Conservation (phyloP, 2,329 filamentous ascomycete species). For the Trichoderma hamatum region DNA sequence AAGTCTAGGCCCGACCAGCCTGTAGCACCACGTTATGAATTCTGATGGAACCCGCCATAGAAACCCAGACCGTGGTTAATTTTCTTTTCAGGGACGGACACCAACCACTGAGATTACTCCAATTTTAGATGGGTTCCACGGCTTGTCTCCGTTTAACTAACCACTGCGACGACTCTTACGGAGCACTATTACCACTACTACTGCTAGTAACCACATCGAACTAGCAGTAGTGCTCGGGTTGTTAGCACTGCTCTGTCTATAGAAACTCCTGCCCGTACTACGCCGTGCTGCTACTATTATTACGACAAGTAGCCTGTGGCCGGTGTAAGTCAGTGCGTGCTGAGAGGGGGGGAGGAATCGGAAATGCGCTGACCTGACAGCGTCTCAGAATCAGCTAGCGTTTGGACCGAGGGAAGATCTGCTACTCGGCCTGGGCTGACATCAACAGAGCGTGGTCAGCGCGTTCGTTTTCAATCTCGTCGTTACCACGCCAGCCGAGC, state of each 20-base stretch:
- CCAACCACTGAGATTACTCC: slow-evolving; percentile 20
- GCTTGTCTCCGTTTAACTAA: slow-evolving; percentile 8
- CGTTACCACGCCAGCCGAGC: slow-evolving; percentile 14
- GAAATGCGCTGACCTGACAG: slow-evolving; percentile 21
- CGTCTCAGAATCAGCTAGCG: slow-evolving; percentile 21
- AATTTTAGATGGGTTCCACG: slow-evolving; percentile 26
- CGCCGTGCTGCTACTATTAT: background rate
- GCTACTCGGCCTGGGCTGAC: slow-evolving; percentile 15
- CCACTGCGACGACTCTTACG: background rate
- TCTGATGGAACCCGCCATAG: slow-evolving; percentile 2
- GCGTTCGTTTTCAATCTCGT: slow-evolving; percentile 3
- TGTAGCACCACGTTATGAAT: background rate
- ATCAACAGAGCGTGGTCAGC: slow-evolving; percentile 16
- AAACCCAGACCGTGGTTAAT: slow-evolving; percentile 9
- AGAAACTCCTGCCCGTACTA: background rate
- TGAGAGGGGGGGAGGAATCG: slow-evolving; percentile 16
- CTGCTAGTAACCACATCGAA: background rate
- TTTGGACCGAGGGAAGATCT: slow-evolving; percentile 19
- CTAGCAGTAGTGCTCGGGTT: background rate
- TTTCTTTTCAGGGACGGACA: background rate
- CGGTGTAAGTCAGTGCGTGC: slow-evolving; percentile 1
- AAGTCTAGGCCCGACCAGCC: background rate
- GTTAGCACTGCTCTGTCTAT: background rate
- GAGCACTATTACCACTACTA: background rate
- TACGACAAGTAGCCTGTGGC: background rate